phyloP scores from a whole-genome alignment of 768 basidiomycete genomes.

The Boletus vermiculosoides region DNA sequence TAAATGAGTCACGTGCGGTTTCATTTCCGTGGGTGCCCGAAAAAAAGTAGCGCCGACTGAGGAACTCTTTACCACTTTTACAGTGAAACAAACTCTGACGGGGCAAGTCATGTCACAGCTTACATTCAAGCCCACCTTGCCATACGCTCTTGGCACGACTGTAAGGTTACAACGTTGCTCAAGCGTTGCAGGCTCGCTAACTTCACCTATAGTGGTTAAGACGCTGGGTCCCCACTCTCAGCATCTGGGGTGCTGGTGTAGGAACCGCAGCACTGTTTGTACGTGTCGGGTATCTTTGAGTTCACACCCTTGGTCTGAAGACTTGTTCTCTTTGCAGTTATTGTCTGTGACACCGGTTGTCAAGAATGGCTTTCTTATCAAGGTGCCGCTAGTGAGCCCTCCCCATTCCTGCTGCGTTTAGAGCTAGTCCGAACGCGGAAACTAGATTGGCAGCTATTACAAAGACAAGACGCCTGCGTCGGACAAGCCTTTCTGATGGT shows the following conservation, averaged over 20 bases:
- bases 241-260: slow-evolving; percentile 69
- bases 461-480: slow-evolving; percentile 77
- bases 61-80: background rate
- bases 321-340: slow-evolving; percentile 42
- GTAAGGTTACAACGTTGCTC: slow-evolving; percentile 32
- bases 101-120: slow-evolving; percentile 42
- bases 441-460: slow-evolving; percentile 67
- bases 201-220: slow-evolving; percentile 40
- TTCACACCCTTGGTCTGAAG: background rate
- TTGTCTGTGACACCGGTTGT: slow-evolving; percentile 86
- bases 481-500: slow-evolving; percentile 76
- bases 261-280: slow-evolving; percentile 71
- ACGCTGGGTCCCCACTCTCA: slow-evolving; percentile 60
- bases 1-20: slow-evolving; percentile 19
- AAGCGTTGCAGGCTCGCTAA: background rate
- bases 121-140: slow-evolving; percentile 39
- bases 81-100: background rate
- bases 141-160: slow-evolving; percentile 36
- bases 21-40: slow-evolving; percentile 16
- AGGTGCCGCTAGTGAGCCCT: slow-evolving; percentile 69
- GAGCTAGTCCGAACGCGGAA: background rate
- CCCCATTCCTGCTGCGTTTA: background rate
- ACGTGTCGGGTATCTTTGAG: slow-evolving; percentile 12
- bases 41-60: background rate
- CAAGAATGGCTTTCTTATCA: slow-evolving; percentile 67